Base-by-base conservation (phyloP, 2,329 filamentous ascomycete genomes). In the Ambrosiella xylebori region DNA sequence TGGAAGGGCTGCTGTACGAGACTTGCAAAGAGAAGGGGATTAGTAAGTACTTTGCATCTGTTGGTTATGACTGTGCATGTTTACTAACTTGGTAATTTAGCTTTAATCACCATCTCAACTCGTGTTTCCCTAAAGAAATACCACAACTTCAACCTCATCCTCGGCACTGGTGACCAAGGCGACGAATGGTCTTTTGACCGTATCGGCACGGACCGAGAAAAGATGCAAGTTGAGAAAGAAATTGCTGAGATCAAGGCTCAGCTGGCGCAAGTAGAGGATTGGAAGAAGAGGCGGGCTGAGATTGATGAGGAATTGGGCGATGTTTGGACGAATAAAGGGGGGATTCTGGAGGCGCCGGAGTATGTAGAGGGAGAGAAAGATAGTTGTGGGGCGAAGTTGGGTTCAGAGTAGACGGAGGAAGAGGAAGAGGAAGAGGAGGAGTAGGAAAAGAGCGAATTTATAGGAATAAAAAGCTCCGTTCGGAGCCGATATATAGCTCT, bases 111-210 rank as follows among this genome's bases (percentile, higher is more conserved):
- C 0, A 91, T 98, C 61, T 95, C 89, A 1, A 98, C 93, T 0
- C 85, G 93, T 49, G 91, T 88, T 12, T 95, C 88, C 19, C 77
- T 98, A 59, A 96, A 96, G 71, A 90, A 91, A 66, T 97, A 97
- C 67, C 93, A 98, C 71, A 90, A 84, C 0, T 96, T 83, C 71
- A 95, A 94, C 64, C 81, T 98, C 8, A 84, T 84, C 2, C 80
- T 98, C 3, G 90, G 90, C 36, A 73, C 86, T 60, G 91, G 90
- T 56, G 81, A 86, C 13, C 78, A 82, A 55, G 88, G 85, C n/a
- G 84, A 87, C 57, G 85, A 86, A 65, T 97, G 93, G 88, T 85
- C 91, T 63, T 86, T 95, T 68, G 86, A 96, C 69, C 82, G 88
- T 59, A 97, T 98, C 64, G 93, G 93, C 59, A 96, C 90, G 0